Evolutionary conservation across 2,329 filamentous ascomycete species (phyloP).

Genomic region (Zymoseptoria ardabiliae): DNA sequence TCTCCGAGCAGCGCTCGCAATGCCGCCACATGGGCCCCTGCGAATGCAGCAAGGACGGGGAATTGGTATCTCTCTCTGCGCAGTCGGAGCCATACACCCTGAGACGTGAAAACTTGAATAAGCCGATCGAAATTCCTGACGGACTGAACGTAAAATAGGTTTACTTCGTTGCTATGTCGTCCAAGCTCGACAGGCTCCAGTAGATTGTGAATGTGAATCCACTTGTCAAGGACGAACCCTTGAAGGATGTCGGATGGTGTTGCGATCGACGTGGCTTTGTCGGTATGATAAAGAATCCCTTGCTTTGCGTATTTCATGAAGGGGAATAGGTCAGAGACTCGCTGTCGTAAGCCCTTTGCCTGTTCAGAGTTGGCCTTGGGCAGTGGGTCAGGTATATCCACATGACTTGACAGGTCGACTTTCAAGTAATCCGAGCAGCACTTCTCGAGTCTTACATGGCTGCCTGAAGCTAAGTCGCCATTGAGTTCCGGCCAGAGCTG

Average conservation of each 20-base stretch:
- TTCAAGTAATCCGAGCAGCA: constrained; percentile 10
- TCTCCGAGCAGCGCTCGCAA: background rate
- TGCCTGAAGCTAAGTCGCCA: background rate
- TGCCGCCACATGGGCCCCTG: constrained; percentile 1
- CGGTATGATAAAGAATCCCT: constrained; percentile 37
- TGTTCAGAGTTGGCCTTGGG: background rate
- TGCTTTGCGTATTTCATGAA: constrained; percentile 42
- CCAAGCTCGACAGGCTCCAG: constrained; percentile 24
- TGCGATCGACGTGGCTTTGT: constrained; percentile 28
- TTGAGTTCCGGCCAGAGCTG: constrained; percentile 25
- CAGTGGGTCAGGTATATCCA: background rate
- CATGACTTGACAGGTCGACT: background rate
- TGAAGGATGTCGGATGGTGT: constrained; percentile 29
- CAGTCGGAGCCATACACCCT: background rate
- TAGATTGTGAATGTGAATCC: constrained; percentile 28
- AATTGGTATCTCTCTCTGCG: constrained; percentile 6
- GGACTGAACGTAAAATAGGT: constrained; percentile 33
- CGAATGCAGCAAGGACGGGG: constrained; percentile 9
- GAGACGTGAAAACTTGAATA: background rate
- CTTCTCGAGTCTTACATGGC: constrained; percentile 15
- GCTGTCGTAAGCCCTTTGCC: constrained; percentile 12
- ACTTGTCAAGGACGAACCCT: constrained; percentile 23
- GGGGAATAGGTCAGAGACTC: constrained; percentile 29
- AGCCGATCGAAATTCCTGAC: constrained; percentile 19
- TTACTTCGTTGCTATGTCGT: constrained; percentile 22